Percentiles rank a stretch among this genome's conserved stretches.
Conservation (phyloP, 768 basidiomycete species). For the Tricholoma terreum region DNA sequence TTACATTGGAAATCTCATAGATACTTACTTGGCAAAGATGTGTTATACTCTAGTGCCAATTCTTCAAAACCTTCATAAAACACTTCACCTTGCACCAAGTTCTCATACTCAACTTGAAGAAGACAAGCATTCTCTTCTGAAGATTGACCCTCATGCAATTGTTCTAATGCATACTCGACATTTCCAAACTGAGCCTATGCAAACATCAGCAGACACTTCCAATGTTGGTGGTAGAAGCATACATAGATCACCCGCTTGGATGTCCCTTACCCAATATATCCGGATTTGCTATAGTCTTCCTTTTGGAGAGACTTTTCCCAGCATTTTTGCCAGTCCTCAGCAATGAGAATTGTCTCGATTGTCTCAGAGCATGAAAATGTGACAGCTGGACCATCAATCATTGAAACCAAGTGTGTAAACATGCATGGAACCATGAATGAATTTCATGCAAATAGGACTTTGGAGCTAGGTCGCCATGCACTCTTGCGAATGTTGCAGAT, state of each 20-base stretch:
- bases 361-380: not conserved
- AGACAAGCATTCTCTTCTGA: not conserved
- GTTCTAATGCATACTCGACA: slow-evolving; percentile 15
- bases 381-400: slow-evolving; percentile 1
- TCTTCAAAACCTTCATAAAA: slow-evolving; percentile 10
- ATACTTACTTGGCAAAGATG: not conserved
- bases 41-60: slow-evolving; percentile 1
- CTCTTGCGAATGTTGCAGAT: not conserved
- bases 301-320: not conserved
- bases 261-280: slow-evolving; percentile 12
- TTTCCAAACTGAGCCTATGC: slow-evolving; percentile 6
- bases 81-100: slow-evolving; percentile 10
- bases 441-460: not conserved
- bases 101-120: slow-evolving; percentile 12
- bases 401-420: not conserved
- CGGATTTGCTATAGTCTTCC: not conserved
- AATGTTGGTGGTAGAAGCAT: not conserved
- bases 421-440: not conserved
- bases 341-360: not conserved
- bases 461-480: slow-evolving; percentile 2
- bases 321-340: not conserved
- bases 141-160: not conserved
- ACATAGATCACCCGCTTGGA: slow-evolving; percentile 16
- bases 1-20: not conserved
- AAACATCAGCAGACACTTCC: not conserved